These are phyloP conservation scores for Russula brevipes DNA, from an alignment of 768 basidiomycete genomes.

Conservation along the genomic window DNA sequence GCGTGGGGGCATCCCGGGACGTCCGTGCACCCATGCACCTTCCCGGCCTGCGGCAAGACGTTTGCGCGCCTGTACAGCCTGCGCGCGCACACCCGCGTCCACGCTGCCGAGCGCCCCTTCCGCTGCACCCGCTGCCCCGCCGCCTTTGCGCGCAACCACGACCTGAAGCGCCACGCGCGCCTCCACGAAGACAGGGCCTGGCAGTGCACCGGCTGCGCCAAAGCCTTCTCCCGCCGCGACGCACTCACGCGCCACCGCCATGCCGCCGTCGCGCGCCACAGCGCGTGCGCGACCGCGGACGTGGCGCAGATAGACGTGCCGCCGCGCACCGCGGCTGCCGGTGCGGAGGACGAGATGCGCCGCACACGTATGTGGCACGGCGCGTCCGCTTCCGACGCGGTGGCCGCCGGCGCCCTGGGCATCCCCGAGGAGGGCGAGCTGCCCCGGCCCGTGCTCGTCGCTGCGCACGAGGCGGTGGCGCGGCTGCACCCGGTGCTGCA, in stretches of 20 bases:
- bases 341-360: conserved; percentile 40
- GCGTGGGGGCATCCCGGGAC: conserved; percentile 44
- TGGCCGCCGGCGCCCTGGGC: not conserved
- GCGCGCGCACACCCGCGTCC: conserved; percentile 65
- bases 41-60: conserved; percentile 56
- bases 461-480: conserved; percentile 22
- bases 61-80: conserved; percentile 67
- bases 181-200: conserved; percentile 69
- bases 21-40: conserved; percentile 76
- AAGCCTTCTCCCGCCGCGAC: conserved; percentile 71
- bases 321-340: conserved; percentile 41
- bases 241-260: conserved; percentile 77
- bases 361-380: conserved; percentile 67
- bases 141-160: conserved; percentile 73
- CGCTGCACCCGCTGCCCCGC: conserved; percentile 62
- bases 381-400: conserved; percentile 44
- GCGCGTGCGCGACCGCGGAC: conserved; percentile 50
- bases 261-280: conserved; percentile 45
- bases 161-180: conserved; percentile 71
- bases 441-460: conserved; percentile 15
- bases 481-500: conserved; percentile 21
- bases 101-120: conserved; percentile 60
- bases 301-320: conserved; percentile 50
- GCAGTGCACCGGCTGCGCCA: conserved; percentile 68
- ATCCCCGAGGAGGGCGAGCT: conserved; percentile 26